Evolutionary conservation across 228 moss, liverwort and hornwort species (phyloP), one percentile per base, ranked within the genome.

Genomic region (Sphagnum magellanicum): DNA sequence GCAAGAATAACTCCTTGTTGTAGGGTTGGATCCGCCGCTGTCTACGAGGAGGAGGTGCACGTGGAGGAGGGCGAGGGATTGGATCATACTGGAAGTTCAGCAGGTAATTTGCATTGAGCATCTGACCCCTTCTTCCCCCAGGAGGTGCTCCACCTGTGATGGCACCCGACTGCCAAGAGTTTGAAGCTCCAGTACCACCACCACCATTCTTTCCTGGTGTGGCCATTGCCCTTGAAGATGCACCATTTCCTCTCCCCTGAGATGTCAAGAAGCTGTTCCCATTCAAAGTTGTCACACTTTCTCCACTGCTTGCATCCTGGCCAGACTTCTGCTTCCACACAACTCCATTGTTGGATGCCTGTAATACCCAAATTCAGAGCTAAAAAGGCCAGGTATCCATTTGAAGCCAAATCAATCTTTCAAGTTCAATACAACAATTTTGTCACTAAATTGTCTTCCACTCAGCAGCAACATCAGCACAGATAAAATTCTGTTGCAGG

Each of bases 71-170:
- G 48, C 98, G 87, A 59, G 81, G 76, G 68, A 93, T 90, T 6
- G 90, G 90, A 79, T 98, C 98, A 79, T 98, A 93, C 59, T 98
- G 98, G 68, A 98, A 98, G 61, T 98, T 98, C 65, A 98, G 47
- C 5, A 98, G 84, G 72, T 98, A 83, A 53, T 98, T 92, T 51
- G 90, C 98, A 71, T 79, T 91, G 67, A 79, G 87, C 63, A 74
- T 82, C 67, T 98, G 93, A 64, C 77, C 88, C 72, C 78, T 93
- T 76, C 87, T 88, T 73, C 83, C 77, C 59, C 83, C 91, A 58
- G 84, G 81, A 68, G 83, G 86, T 58, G 69, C 79, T 68, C 65
- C 59, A 60, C 88, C 86, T 53, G 72, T 63, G n/a, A 50, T 65
- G 78, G 86, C 65, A 77, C 84, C 67, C 60, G 72, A 49, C 82